Conservation (phyloP, 2,329 filamentous ascomycete species). For the Penicillium sp. region DNA sequence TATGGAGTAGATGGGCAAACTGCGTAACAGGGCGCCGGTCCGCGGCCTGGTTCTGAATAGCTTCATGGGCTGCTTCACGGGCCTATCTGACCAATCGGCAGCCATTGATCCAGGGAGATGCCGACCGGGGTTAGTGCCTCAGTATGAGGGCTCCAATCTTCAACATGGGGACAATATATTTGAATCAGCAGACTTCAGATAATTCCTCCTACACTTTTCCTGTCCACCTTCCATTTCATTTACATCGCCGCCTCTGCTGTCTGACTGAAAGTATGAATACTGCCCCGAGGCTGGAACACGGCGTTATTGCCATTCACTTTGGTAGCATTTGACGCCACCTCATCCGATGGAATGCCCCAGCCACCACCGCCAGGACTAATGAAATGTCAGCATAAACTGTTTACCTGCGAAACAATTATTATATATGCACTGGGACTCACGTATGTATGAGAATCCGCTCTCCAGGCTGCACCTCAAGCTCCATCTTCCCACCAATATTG, state of each 20-base stretch:
- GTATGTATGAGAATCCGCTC: constrained; percentile 34
- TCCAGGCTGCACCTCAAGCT: constrained; percentile 23
- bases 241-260: constrained; percentile 3
- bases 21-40: no score
- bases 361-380: constrained; percentile 16
- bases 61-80: no score
- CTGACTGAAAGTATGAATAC: constrained; percentile 8
- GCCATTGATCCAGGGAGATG: no score
- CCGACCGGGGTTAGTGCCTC: no score
- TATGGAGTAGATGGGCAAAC: no score
- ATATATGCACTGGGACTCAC: constrained; percentile 2
- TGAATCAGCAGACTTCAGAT: no score
- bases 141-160: no score
- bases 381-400: not conserved
- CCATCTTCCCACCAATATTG: constrained; percentile 24
- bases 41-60: no score
- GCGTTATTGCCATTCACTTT: not conserved
- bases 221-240: not conserved
- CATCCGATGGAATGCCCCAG: constrained; percentile 5
- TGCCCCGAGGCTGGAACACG: constrained; percentile 8
- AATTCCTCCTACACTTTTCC: not conserved
- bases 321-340: not conserved
- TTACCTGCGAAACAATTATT: not conserved
- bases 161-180: no score
- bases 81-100: no score